Base-by-base conservation (phyloP, 768 basidiomycete genomes). In the Lactifluus subvellereus region DNA sequence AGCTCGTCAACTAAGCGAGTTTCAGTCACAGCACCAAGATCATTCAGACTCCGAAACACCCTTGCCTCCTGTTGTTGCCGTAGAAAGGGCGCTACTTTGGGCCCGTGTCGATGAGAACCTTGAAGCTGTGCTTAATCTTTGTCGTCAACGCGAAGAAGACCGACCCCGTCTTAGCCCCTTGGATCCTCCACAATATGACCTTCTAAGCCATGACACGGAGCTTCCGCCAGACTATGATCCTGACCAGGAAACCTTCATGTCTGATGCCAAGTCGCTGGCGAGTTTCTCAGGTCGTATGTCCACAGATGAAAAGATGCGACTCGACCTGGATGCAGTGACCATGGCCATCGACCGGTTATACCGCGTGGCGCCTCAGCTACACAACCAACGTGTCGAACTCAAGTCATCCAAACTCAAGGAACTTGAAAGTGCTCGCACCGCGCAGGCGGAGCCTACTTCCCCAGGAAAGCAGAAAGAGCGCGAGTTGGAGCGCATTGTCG, bases 341-440 rank as follows among this genome's bases (percentile, higher is more conserved):
- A 81, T 83, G 72, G 94, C 97, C 35, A 95, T 99, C 69, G 94
- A 96, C 72, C 79, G 94, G 42, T 76, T 98, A 11, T 92, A 97
- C 72, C 73, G 82, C 8, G 89, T 88, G 35, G 85, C 93, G 0
- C 95, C 96, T 0, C 94, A 96, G 72, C 74, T 98, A 47, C 84
- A 88, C 62, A 88, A 95, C 71, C 96, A 99, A 73, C 85, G 97
- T 0, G 93, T 91, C n/a, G 94, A 95, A 72, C 82, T 96, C 50
- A 87, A 87, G 69, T 80, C 80, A 6, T 76, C 83, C 30, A 89
- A 91, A 70, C 68, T 86, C 14, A 81, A 82, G 13, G 82, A 92
- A 73, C 82, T 93, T 77, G 89, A 91, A 73, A 80, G 81, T 49
- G 91, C 89, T 5, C 76, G 83, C 49, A 75, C 74, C 58, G 76